Evolutionary conservation across 495 filamentous ascomycete species (phyloP).

Genomic region (Lineolata rhizophorae): DNA sequence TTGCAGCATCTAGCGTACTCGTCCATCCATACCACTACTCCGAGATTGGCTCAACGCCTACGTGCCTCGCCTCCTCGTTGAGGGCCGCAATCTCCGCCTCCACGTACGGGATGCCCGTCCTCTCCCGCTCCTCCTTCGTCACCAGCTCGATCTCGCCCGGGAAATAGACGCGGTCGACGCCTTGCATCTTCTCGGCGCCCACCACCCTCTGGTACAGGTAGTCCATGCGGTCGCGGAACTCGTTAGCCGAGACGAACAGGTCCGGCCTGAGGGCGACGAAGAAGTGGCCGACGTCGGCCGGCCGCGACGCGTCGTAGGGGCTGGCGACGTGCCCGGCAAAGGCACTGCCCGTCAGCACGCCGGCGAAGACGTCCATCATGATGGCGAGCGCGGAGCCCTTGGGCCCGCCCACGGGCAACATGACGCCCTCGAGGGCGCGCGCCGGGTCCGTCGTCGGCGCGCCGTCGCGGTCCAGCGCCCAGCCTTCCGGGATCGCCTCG

Average conservation of each 20-base stretch:
- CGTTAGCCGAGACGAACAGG: constrained; percentile 46
- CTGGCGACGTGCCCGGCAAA: constrained; percentile 52
- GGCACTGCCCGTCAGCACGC: constrained; percentile 44
- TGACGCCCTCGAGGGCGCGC: constrained; percentile 42
- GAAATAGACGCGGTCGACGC: constrained; percentile 58
- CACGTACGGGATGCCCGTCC: constrained; percentile 42
- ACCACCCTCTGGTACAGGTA: constrained; percentile 43
- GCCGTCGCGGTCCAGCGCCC: constrained; percentile 54
- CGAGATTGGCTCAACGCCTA: constrained; percentile 18
- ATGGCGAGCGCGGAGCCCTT: constrained; percentile 51
- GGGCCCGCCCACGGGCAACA: constrained; percentile 62
- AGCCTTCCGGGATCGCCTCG: constrained; percentile 51
- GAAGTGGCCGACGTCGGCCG: constrained; percentile 57
- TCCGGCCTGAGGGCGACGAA: constrained; percentile 55
- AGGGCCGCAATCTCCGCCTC: constrained; percentile 40
- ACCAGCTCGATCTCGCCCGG: constrained; percentile 58
- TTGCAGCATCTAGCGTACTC: too few relatives aligned
- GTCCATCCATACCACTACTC: too few relatives aligned
- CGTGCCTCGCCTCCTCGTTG: constrained; percentile 40
- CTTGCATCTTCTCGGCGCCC: constrained; percentile 38
- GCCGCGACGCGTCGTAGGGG: constrained; percentile 46
- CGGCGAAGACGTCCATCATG: constrained; percentile 77
- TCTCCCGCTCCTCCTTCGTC: constrained; percentile 29
- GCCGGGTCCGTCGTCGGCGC: constrained; percentile 43
- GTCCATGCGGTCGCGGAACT: constrained; percentile 49